Percentiles rank a stretch among this genome's conserved stretches.
Evolutionary conservation across 2,329 filamentous ascomycete species (phyloP).

Genomic region (Ascochyta viciae-villosae): DNA sequence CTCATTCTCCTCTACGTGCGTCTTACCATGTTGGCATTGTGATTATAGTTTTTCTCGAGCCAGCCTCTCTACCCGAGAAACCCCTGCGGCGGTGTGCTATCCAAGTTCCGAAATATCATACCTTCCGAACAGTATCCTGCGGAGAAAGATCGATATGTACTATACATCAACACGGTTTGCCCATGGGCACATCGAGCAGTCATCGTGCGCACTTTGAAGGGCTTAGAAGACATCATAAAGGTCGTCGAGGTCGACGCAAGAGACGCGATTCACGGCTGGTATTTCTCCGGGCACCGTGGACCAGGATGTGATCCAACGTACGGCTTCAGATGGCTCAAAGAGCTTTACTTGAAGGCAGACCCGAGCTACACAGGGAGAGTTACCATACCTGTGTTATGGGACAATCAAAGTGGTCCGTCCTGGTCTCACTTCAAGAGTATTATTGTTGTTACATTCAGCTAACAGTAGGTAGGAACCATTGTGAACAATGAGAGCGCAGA

Average conservation of each 20-base stretch:
- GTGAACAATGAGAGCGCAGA: conserved; percentile 49
- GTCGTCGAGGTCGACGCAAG: conserved; percentile 53
- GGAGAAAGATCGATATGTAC: conserved; percentile 65
- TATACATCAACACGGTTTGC: conserved; percentile 68
- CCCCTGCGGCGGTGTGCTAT: conserved; percentile 3
- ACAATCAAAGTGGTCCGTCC: conserved; percentile 61
- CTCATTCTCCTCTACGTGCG: background rate
- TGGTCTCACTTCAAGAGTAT: too few relatives aligned
- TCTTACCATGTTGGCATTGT: background rate
- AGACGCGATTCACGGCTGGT: conserved; percentile 42
- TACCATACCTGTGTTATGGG: conserved; percentile 80
- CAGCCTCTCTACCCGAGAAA: background rate
- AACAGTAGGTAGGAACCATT: conserved; percentile 32
- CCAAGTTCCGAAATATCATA: conserved; percentile 61
- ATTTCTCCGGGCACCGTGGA: conserved; percentile 38
- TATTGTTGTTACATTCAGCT: too few relatives aligned
- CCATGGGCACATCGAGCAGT: conserved; percentile 67
- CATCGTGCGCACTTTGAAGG: conserved; percentile 59
- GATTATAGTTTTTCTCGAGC: background rate
- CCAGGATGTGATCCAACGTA: conserved; percentile 38
- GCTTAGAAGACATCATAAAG: conserved; percentile 58
- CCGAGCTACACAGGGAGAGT: conserved; percentile 64
- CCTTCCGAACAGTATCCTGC: conserved; percentile 64
- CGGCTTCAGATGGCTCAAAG: conserved; percentile 53
- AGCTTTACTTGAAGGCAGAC: conserved; percentile 76